phyloP scores from a whole-genome alignment of 306 rosid genomes.

The Lagenaria siceraria region DNA sequence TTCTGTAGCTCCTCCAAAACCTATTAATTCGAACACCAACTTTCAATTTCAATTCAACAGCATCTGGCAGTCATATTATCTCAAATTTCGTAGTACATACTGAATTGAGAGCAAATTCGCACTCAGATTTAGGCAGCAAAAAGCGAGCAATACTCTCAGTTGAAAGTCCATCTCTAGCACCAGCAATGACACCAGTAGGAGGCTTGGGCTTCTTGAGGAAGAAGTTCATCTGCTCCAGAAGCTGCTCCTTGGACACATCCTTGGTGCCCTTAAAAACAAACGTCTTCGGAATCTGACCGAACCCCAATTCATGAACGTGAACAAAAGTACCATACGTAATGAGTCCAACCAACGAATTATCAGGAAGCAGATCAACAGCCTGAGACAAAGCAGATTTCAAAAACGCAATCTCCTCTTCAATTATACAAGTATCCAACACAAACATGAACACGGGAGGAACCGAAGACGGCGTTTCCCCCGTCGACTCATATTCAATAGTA shows the following conservation, averaged over 20 bases:
- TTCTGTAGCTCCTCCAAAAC: constrained; percentile 91
- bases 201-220: constrained; percentile 72
- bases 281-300: constrained; percentile 51
- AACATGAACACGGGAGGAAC: constrained; percentile 62
- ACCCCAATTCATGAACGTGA: constrained; percentile 87
- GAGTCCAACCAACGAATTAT: constrained; percentile 72
- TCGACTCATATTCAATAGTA: constrained; percentile 62
- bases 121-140: constrained; percentile 62
- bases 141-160: constrained; percentile 69
- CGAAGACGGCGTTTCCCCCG: constrained; percentile 12
- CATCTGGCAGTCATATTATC: background rate
- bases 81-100: constrained; percentile 19
- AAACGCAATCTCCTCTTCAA: constrained; percentile 73
- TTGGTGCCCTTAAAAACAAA: constrained; percentile 72
- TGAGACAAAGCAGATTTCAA: constrained; percentile 61
- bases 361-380: constrained; percentile 74
- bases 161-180: constrained; percentile 79
- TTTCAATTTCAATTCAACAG: background rate
- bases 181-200: constrained; percentile 65
- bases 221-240: constrained; percentile 80
- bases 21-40: constrained; percentile 18
- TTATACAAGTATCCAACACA: constrained; percentile 67
- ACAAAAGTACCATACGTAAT: constrained; percentile 72
- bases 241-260: constrained; percentile 69
- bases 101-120: constrained; percentile 74